Evolutionary conservation across 208 protist genomes (phyloP).

Genomic region (Trypanosoma lewisi): DNA sequence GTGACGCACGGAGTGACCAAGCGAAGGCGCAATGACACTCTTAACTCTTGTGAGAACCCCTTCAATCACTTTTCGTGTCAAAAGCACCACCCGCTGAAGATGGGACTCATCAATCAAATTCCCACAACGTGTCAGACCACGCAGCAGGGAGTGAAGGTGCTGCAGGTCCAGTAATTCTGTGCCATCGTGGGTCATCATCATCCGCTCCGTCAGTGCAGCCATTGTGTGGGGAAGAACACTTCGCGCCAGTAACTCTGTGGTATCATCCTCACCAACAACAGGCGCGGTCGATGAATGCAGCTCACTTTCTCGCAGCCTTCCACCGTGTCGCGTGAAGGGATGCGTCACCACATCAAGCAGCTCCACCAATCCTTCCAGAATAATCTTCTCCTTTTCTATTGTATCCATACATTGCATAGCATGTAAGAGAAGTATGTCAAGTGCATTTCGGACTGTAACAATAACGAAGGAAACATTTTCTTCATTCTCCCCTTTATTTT

Average conservation of each 20-base stretch:
- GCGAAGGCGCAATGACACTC: constrained; percentile 10
- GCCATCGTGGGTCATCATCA: background rate
- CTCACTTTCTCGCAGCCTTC: background rate
- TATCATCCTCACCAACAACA: background rate
- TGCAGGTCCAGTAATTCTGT: constrained; percentile 17
- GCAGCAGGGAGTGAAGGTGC: constrained; percentile 11
- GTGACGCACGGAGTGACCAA: constrained; percentile 2
- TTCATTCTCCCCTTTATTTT: background rate
- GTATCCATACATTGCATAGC: constrained; percentile 5
- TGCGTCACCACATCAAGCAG: constrained; percentile 26
- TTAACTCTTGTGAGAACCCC: constrained; percentile 5
- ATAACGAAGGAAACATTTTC: constrained; percentile 17
- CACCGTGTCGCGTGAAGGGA: constrained; percentile 17
- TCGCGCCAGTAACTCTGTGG: background rate
- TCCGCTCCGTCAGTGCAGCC: constrained; percentile 2
- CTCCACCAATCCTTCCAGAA: constrained; percentile 26
- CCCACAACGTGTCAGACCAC: background rate
- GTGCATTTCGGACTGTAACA: constrained; percentile 21
- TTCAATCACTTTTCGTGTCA: constrained; percentile 12
- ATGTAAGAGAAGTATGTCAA: constrained; percentile 23
- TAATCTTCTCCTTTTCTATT: background rate
- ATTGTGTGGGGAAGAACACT: background rate
- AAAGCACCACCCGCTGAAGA: constrained; percentile 2
- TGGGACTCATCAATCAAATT: constrained; percentile 1
- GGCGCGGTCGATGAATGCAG: too few species aligned